Percentiles rank a stretch among this genome's conserved stretches.
These are phyloP conservation scores for Phytophthora gonapodyides DNA, from an alignment of 352 stramenopile species.

Conservation along the genomic window DNA sequence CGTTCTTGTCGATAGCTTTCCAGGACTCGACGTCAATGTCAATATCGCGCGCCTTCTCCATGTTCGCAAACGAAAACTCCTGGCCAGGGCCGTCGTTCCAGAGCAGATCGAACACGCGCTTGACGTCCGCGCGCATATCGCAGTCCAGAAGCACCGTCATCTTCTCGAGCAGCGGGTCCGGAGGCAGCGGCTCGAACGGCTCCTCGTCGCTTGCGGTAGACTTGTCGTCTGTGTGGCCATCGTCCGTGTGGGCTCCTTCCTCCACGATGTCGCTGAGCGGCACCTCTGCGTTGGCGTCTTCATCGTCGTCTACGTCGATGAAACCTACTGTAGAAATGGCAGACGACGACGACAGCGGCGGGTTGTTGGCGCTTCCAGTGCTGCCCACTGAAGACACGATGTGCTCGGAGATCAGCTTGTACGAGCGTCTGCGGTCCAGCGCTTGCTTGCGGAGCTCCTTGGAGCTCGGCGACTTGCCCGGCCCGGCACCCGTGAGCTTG, in stretches of 20 bases:
- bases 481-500: conserved; percentile 21
- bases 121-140: conserved; percentile 65
- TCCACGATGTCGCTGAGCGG: conserved; percentile 36
- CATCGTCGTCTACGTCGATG: conserved; percentile 51
- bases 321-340: conserved; percentile 46
- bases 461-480: conserved; percentile 35
- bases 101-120: conserved; percentile 67
- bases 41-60: conserved; percentile 69
- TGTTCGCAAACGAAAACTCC: conserved; percentile 49
- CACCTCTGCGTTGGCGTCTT: conserved; percentile 21
- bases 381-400: conserved; percentile 24
- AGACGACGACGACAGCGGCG: conserved; percentile 31
- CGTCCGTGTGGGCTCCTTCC: conserved; percentile 38
- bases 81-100: conserved; percentile 65
- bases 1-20: conserved; percentile 44
- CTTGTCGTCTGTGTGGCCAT: conserved; percentile 25
- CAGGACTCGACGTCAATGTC: conserved; percentile 69
- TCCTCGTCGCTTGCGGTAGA: conserved; percentile 60
- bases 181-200: conserved; percentile 59
- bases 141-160: conserved; percentile 76
- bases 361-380: conserved; percentile 5
- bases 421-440: conserved; percentile 60
- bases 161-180: conserved; percentile 55
- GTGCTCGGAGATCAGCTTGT: conserved; percentile 48
- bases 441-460: conserved; percentile 58